phyloP scores from a whole-genome alignment of 1,284 basidiomycete genomes.

The Ganoderma resinaceum region DNA sequence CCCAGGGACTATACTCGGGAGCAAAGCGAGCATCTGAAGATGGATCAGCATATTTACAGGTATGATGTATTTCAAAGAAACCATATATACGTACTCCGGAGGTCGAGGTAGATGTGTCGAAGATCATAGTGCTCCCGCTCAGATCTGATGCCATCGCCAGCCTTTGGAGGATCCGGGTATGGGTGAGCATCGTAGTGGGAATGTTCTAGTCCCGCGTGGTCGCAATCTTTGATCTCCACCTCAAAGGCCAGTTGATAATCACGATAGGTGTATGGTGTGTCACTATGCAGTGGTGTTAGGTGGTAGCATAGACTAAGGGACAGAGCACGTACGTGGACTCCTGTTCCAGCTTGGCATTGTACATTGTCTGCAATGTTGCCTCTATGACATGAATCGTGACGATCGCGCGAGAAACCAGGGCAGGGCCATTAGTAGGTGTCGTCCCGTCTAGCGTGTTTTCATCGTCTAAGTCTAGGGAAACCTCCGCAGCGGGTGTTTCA shows the following conservation, averaged over 20 bases:
- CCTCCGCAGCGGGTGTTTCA: background rate
- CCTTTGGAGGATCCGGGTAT: conserved; percentile 6
- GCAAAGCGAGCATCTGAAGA: conserved; percentile 29
- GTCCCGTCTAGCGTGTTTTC: background rate
- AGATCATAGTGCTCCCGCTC: conserved; percentile 19
- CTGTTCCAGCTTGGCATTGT: background rate
- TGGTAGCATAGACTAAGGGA: background rate
- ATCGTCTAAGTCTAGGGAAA: background rate
- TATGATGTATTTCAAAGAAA: background rate
- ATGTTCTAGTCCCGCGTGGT: conserved; percentile 20
- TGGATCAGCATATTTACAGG: background rate
- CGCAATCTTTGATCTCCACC: conserved; percentile 31
- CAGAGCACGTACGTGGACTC: background rate
- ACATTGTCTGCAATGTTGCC: background rate
- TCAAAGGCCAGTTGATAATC: conserved; percentile 38
- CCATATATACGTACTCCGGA: conserved; percentile 30
- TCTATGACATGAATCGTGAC: conserved; percentile 33
- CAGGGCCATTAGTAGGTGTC: background rate
- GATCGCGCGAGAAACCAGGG: conserved; percentile 35
- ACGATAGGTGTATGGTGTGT: conserved; percentile 14
- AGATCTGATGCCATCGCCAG: background rate
- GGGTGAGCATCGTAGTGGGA: background rate
- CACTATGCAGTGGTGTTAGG: background rate
- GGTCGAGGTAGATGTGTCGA: conserved; percentile 35
- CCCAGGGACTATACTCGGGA: conserved; percentile 30